Evolutionary conservation across 2,329 filamentous ascomycete genomes (phyloP), one percentile per base, ranked within the genome.

Genomic region (Botryotinia calthae): DNA sequence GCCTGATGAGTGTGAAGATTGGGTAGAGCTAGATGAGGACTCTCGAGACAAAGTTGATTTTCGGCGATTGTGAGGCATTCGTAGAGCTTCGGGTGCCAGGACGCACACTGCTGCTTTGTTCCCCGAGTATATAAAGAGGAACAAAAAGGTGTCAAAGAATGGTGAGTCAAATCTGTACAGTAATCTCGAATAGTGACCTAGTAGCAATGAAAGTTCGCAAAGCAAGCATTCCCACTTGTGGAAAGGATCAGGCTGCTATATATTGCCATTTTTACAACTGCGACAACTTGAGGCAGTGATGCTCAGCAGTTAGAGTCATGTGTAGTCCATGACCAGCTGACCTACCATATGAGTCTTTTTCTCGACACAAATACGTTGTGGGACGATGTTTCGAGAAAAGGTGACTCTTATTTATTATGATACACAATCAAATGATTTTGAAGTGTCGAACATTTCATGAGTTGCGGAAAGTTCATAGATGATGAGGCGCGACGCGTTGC

Each of bases 241-340:
- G 20, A 22, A 12, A 37, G n/a, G 40, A 28, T 16, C 2, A 37
- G 8, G 14, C 5, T 16, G 14, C 22, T 70, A 69, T 34, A 70
- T 44, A 56, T 25, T 14, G 22, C 2, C 28, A 61, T 61, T 46
- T 46, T 1, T 5, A 37, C 31, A n/a, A 20, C 37, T 62, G 37
- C 51, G 42, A 62, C 56, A 62, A 70, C 67, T 61, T 7, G 67
- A 59, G 40, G 54, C 67, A 59, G 56, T 70, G 42, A 70, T 62
- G 65, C 54, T 44, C 66, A 69, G 66, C 66, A 69, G 66, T 28
- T 25, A 46, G 42, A 70, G 67, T 70, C 67, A 70, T 42, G 54
- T 70, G 67, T 14, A 61, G 28, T 46, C n/a, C 20, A n/a, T 62
- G 20, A 70, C 28, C 67, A 70, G 67, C 67, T 70, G 67, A 70